Conservation (phyloP, 768 basidiomycete genomes). For the Auricularia cornea region DNA sequence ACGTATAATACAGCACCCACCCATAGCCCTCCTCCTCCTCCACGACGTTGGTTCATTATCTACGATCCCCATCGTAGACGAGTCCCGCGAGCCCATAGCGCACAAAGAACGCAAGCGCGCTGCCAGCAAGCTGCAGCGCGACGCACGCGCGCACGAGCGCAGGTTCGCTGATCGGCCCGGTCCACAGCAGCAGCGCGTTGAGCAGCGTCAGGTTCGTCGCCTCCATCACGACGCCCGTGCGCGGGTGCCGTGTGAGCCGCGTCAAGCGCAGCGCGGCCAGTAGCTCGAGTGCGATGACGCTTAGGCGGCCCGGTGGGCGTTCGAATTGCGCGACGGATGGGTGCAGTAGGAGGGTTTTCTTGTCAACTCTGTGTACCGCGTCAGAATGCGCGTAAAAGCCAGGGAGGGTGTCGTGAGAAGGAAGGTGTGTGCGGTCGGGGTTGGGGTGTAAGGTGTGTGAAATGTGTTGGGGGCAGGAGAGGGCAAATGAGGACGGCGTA, state of each 20-base stretch:
- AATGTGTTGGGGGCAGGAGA: background rate
- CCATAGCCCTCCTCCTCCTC: background rate
- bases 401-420: background rate
- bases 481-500: constrained; percentile 36
- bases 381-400: background rate
- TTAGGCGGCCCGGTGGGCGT: constrained; percentile 45
- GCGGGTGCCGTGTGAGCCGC: constrained; percentile 47
- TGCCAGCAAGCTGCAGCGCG: constrained; percentile 55
- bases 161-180: constrained; percentile 84
- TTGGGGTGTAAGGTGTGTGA: too few species aligned
- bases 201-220: constrained; percentile 88
- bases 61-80: constrained; percentile 86
- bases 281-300: constrained; percentile 47
- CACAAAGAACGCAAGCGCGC: constrained; percentile 72
- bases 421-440: too few species aligned
- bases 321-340: constrained; percentile 64
- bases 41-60: constrained; percentile 38
- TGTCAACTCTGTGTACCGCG: constrained; percentile 55
- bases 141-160: constrained; percentile 67
- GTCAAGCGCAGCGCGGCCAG: constrained; percentile 61
- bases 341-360: constrained; percentile 63
- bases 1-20: too few species aligned
- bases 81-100: constrained; percentile 85
- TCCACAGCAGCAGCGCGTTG: constrained; percentile 69
- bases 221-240: constrained; percentile 51